Conservation (phyloP, 148 eudicot species). For the Nepenthes mirabilis region DNA sequence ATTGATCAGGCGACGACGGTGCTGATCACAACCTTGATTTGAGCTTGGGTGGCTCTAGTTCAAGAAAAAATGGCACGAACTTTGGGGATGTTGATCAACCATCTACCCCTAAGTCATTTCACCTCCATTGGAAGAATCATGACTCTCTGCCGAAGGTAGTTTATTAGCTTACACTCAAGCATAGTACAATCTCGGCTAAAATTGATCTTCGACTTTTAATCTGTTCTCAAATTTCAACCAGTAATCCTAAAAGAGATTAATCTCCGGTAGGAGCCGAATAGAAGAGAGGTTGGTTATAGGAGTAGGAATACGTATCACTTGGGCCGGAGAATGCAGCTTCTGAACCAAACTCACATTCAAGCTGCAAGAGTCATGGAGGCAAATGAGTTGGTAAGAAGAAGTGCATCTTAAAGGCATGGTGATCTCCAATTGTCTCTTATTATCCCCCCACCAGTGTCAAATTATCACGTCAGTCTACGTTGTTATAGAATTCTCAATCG, state of each 20-base stretch:
- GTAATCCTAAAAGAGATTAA: not conserved
- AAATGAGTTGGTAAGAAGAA: not conserved
- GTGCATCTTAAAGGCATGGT: not conserved
- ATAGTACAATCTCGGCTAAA: no score
- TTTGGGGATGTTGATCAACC: constrained; percentile 22
- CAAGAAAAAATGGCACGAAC: constrained; percentile 20
- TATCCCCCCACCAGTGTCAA: constrained; percentile 28
- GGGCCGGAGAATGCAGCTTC: constrained; percentile 48
- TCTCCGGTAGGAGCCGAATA: constrained; percentile 15
- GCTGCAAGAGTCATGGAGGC: constrained; percentile 9
- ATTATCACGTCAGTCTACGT: not conserved
- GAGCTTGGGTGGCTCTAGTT: constrained; percentile 65
- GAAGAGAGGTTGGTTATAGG: constrained; percentile 7
- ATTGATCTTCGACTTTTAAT: no score
- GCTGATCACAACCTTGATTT: constrained; percentile 75
- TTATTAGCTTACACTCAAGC: no score
- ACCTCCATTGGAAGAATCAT: constrained; percentile 29
- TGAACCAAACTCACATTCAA: constrained; percentile 50
- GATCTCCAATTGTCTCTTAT: constrained; percentile 18
- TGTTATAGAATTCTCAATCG: no score
- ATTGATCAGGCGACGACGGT: constrained; percentile 14
- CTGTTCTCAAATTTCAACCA: not conserved
- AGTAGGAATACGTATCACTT: constrained; percentile 22
- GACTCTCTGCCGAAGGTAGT: constrained; percentile 36
- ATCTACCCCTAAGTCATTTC: constrained; percentile 25